These are phyloP conservation scores for Cymbidium sinense DNA, from an alignment of 106 monocot genomes.

Conservation along the genomic window DNA sequence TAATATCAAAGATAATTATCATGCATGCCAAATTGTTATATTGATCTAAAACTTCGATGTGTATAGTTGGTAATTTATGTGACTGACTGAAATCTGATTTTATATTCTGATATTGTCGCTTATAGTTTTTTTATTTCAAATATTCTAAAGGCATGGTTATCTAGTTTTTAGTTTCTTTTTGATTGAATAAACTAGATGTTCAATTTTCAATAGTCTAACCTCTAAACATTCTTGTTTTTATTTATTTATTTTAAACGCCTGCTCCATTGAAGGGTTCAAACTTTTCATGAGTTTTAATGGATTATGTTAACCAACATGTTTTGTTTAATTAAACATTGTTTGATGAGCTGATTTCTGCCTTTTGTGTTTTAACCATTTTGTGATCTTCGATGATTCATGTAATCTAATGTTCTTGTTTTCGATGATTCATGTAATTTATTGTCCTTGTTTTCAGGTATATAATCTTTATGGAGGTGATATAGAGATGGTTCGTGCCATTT, in stretches of 20 bases:
- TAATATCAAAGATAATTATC: background rate
- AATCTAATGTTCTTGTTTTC: background rate
- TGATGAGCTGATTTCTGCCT: background rate
- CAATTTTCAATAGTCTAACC: background rate
- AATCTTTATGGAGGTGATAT: slow-evolving; percentile 77
- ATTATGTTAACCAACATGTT: background rate
- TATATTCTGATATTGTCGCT: background rate
- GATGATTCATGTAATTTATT: background rate
- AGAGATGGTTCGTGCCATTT: slow-evolving; percentile 87
- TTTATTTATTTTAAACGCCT: background rate
- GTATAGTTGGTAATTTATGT: background rate
- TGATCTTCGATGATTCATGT: background rate
- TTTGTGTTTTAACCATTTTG: background rate
- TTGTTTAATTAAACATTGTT: background rate
- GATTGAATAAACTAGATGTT: too few relatives aligned
- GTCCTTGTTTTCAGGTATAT: slow-evolving; percentile 46
- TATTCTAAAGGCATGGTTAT: background rate
- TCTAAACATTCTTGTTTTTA: too few relatives aligned
- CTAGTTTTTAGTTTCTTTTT: too few relatives aligned
- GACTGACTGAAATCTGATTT: background rate
- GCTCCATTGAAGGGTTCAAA: background rate
- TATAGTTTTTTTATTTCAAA: background rate
- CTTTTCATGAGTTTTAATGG: background rate
- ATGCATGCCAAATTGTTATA: background rate
- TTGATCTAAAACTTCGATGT: background rate